Evolutionary conservation across 495 filamentous ascomycete species (phyloP).

Genomic region (Letharia lupina): DNA sequence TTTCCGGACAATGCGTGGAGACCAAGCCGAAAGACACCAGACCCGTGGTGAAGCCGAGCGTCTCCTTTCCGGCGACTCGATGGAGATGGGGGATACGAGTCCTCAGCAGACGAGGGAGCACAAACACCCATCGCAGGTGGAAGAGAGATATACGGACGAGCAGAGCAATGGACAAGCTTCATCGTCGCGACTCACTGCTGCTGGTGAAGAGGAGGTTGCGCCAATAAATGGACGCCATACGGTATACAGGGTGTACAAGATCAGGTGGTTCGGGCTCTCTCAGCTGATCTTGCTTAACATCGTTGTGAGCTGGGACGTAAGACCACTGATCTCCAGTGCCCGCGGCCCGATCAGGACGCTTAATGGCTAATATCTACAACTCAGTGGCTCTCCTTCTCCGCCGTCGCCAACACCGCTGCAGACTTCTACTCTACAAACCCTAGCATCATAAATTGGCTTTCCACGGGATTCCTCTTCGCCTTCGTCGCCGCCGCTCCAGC

Average conservation of each 20-base stretch:
- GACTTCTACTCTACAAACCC: constrained; percentile 67
- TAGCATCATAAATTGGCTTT: constrained; percentile 84
- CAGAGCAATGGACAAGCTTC: constrained; percentile 2
- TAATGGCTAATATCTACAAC: not conserved
- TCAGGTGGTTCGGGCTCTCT: constrained; percentile 78
- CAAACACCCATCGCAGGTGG: not conserved
- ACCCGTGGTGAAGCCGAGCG: constrained; percentile 8
- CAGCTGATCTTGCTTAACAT: constrained; percentile 77
- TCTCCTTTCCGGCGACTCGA: constrained; percentile 10
- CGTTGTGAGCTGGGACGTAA: constrained; percentile 89
- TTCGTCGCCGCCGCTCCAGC: constrained; percentile 66
- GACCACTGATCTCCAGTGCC: constrained; percentile 22
- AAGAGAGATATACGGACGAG: constrained; percentile 11
- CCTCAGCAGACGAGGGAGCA: not conserved
- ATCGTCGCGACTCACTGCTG: not conserved
- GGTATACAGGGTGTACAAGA: constrained; percentile 72
- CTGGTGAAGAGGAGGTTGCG: constrained; percentile 4
- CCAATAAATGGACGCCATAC: constrained; percentile 1
- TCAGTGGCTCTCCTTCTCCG: constrained; percentile 89
- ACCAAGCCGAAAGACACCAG: not conserved
- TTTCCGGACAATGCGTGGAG: constrained; percentile 1
- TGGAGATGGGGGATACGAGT: constrained; percentile 10
- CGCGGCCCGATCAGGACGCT: not conserved
- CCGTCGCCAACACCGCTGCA: constrained; percentile 69
- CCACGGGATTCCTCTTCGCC: constrained; percentile 76